Evolutionary conservation across 768 basidiomycete genomes (phyloP).

Genomic region (Cystobasidium ongulense): DNA sequence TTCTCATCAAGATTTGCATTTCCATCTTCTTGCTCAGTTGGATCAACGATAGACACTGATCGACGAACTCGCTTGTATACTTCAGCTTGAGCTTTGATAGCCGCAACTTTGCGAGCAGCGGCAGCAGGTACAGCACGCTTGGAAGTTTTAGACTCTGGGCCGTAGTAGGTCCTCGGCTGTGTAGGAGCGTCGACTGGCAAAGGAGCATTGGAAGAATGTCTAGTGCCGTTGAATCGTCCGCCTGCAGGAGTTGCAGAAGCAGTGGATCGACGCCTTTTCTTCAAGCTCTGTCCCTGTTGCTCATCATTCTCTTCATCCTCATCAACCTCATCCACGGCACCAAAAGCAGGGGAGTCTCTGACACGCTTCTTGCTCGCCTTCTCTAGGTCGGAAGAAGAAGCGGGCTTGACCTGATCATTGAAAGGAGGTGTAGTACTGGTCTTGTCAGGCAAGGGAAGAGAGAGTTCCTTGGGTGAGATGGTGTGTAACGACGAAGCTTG

Average conservation of each 20-base stretch:
- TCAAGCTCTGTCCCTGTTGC: not conserved
- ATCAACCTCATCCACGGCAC: not conserved
- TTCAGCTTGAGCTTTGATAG: constrained; percentile 22
- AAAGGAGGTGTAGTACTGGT: too few relatives aligned
- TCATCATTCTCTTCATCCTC: not conserved
- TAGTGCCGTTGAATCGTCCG: constrained; percentile 36
- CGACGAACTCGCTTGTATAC: constrained; percentile 6
- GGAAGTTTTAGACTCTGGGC: constrained; percentile 24
- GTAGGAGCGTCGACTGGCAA: constrained; percentile 40
- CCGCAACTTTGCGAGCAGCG: constrained; percentile 38
- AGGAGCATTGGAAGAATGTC: constrained; percentile 38
- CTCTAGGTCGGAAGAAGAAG: not conserved
- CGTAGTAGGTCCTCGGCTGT: constrained; percentile 27
- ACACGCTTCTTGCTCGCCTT: not conserved
- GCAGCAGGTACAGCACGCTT: constrained; percentile 39
- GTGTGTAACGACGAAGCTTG: not conserved
- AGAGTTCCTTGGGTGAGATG: constrained; percentile 21
- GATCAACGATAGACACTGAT: not conserved
- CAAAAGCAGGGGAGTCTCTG: not conserved
- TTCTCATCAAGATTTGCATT: not conserved
- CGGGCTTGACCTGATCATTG: not conserved
- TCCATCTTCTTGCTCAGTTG: not conserved
- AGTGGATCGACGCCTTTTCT: not conserved
- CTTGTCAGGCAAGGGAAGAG: constrained; percentile 4
- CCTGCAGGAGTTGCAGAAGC: not conserved